Evolutionary conservation across 495 filamentous ascomycete genomes (phyloP).

Genomic region (Pyronema omphalodes): DNA sequence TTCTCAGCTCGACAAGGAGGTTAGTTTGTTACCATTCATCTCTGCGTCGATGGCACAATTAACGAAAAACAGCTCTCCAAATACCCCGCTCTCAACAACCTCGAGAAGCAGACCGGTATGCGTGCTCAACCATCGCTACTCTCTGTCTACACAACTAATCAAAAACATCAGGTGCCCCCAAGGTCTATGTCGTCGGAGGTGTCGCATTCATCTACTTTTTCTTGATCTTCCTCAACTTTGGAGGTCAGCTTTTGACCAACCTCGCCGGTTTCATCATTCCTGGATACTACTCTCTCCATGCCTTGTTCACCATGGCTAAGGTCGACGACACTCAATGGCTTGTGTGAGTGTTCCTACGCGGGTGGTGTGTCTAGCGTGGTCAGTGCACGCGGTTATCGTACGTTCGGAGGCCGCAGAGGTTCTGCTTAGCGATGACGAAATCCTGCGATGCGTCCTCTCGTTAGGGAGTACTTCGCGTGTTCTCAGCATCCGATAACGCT

Average conservation of each 20-base stretch:
- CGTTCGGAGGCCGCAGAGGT: no score
- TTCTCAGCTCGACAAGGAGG: constrained; percentile 92
- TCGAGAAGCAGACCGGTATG: constrained; percentile 76
- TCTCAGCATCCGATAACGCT: no score
- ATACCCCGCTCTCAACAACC: constrained; percentile 84
- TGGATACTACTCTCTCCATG: constrained; percentile 85
- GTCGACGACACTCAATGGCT: constrained; percentile 83
- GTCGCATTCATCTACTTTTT: constrained; percentile 78
- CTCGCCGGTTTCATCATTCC: constrained; percentile 85
- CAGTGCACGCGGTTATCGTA: no score
- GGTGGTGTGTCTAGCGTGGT: background rate
- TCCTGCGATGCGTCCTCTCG: no score
- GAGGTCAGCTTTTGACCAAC: constrained; percentile 91
- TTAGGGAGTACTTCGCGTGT: no score
- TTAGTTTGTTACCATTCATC: constrained; percentile 30
- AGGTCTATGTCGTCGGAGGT: constrained; percentile 88
- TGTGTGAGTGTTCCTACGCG: constrained; percentile 30
- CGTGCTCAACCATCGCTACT: background rate
- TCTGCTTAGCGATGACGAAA: no score
- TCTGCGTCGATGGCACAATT: background rate
- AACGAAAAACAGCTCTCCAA: constrained; percentile 57
- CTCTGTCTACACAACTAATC: background rate
- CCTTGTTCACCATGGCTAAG: constrained; percentile 65
- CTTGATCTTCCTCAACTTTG: constrained; percentile 97
- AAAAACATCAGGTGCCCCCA: constrained; percentile 40